Base-by-base conservation (phyloP, 2,329 filamentous ascomycete species). In the Neopestalotiopsis clavispora region DNA sequence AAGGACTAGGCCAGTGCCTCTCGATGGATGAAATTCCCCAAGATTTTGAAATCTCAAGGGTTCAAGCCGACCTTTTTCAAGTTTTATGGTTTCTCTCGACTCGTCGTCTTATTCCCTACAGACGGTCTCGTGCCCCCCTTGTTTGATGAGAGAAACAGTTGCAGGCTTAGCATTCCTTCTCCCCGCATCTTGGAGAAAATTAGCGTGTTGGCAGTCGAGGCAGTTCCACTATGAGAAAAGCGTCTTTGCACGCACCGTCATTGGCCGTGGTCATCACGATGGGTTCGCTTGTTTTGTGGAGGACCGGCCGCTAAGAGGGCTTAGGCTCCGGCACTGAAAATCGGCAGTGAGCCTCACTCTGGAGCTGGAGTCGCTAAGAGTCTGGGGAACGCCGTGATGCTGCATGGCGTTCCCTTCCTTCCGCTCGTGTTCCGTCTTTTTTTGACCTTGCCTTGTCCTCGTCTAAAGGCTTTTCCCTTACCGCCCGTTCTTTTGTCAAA, bases 171-270 rank as follows among this genome's bases (percentile, higher is more conserved):
- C 45, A 52, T 52, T 52, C 23, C 23, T 38, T 20, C 45, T 52
- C 45, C 45, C 45, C 45, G 45, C 45, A 52, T 52, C 45, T 52
- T 52, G 45, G 45, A 52, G 45, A 52, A n/a, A 52, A 52, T 52
- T 52, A 52, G 45, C 45, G 45, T 52, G 34, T 17, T 20, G 45
- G 20, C 20, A 28, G 23, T 28, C 23, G 3, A 28, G 23, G 23
- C 23, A 20, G 17, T 52, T 52, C 45, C 45, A n/a, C 45, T 52
- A 20, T 17, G 17, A 10, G 45, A 17, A 52, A 52, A 52, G 45
- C 45, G 45, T 23, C 45, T n/a, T 52, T 52, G 45, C 45, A 20
- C 20, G 45, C 45, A n/a, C 45, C 45, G 17, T 52, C 45, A 52
- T 52, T 52, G 45, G 45, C 20, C 45, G 17, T 20, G 17, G n/a